Conservation (phyloP, 805 yeast genomes). For the Jamesozyma lodderae region DNA sequence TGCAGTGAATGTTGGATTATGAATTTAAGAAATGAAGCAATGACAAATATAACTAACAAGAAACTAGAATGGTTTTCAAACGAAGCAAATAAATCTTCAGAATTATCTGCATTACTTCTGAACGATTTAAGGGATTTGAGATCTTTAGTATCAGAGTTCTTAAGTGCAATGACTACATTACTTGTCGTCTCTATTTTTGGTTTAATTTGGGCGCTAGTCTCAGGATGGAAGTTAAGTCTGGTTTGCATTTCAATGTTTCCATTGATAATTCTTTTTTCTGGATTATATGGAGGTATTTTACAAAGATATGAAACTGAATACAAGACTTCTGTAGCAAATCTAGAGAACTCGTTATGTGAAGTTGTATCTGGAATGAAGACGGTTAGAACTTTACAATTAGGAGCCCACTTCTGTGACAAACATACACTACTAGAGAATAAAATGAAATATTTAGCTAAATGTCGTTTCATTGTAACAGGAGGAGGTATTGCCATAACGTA, state of each 20-base stretch:
- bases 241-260: slow-evolving; percentile 77
- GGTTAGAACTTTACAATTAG: slow-evolving; percentile 48
- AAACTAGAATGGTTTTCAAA: slow-evolving; percentile 44
- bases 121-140: slow-evolving; percentile 79
- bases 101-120: slow-evolving; percentile 56
- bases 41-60: slow-evolving; percentile 43
- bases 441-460: slow-evolving; percentile 35
- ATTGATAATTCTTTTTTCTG: slow-evolving; percentile 43
- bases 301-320: slow-evolving; percentile 51
- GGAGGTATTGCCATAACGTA: slow-evolving; percentile 54
- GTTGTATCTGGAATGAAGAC: slow-evolving; percentile 52
- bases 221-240: slow-evolving; percentile 82
- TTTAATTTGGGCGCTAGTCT: slow-evolving; percentile 61
- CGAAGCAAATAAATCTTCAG: slow-evolving; percentile 37
- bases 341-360: slow-evolving; percentile 47
- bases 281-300: slow-evolving; percentile 42
- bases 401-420: slow-evolving; percentile 36
- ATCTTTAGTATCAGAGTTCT: slow-evolving; percentile 50
- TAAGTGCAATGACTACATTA: slow-evolving; percentile 47
- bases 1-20: slow-evolving; percentile 64
- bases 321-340: slow-evolving; percentile 43
- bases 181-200: slow-evolving; percentile 50
- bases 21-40: slow-evolving; percentile 40
- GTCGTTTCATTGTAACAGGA: slow-evolving; percentile 55
- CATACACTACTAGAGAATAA: slow-evolving; percentile 28